Percentiles rank a stretch among this genome's conserved stretches.
phyloP scores from a whole-genome alignment of 83 land plant genomes.

The Picea abies region DNA sequence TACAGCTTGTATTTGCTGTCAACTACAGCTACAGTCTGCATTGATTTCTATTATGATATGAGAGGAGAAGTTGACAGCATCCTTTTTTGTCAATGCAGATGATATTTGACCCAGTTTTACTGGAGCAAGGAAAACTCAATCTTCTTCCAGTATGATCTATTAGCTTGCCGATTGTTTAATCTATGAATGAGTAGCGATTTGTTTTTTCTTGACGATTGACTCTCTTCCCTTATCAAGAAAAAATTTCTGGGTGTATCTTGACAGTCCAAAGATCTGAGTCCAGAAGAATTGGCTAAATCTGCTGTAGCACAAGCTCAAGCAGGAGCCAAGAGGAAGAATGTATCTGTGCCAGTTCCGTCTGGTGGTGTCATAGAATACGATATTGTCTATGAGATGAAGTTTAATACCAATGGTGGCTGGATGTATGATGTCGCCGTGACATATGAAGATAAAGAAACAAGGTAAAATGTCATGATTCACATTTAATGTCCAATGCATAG shows the following conservation, averaged over 20 bases:
- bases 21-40: neutral
- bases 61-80: neutral
- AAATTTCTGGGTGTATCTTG: neutral
- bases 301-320: slow-evolving; percentile 27
- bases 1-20: neutral
- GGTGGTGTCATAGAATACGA: slow-evolving; percentile 38
- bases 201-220: neutral
- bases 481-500: neutral
- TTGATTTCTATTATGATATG: neutral
- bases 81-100: slow-evolving; percentile 33
- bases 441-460: slow-evolving; percentile 43
- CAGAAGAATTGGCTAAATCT: slow-evolving; percentile 25
- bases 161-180: neutral
- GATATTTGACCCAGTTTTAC: slow-evolving; percentile 41
- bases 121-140: slow-evolving; percentile 48
- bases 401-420: slow-evolving; percentile 52
- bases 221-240: neutral
- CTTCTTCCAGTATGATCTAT: slow-evolving; percentile 37
- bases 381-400: slow-evolving; percentile 35
- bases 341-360: slow-evolving; percentile 21
- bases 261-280: slow-evolving; percentile 11
- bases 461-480: slow-evolving; percentile 11
- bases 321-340: slow-evolving; percentile 25
- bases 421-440: slow-evolving; percentile 49
- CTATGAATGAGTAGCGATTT: neutral